A percentile compares a stretch with the other conserved stretches of the same genome.
Conservation (phyloP, 2,329 filamentous ascomycete genomes). For the Colletotrichum lini region DNA sequence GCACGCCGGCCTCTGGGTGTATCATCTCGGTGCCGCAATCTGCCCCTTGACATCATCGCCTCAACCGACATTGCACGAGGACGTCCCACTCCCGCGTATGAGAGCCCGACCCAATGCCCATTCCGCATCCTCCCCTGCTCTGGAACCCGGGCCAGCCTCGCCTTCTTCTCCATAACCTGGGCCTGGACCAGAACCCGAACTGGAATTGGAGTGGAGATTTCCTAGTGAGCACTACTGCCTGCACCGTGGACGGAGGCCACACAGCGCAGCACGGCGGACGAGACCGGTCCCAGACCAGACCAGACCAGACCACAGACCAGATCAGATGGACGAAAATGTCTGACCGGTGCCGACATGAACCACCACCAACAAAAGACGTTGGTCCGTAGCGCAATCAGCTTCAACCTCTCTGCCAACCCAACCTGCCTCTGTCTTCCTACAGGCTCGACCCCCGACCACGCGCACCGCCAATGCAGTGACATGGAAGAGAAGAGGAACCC, state of each 20-base stretch:
- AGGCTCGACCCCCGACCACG: slow-evolving; percentile 13
- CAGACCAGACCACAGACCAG: slow-evolving; percentile 2
- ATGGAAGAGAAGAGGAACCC: slow-evolving; percentile 33
- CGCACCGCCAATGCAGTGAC: slow-evolving; percentile 16
- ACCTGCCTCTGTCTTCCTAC: slow-evolving; percentile 24
- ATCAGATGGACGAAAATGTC: slow-evolving; percentile 17
- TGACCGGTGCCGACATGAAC: slow-evolving; percentile 17
- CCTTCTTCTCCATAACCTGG: neutral
- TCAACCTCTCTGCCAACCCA: slow-evolving; percentile 4
- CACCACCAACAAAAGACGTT: slow-evolving; percentile 26
- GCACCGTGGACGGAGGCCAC: neutral
- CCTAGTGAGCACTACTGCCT: slow-evolving; percentile 10
- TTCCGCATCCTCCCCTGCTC: slow-evolving; percentile 1
- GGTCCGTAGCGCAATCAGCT: slow-evolving; percentile 15
- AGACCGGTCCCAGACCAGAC: slow-evolving; percentile 25
- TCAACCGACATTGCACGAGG: slow-evolving; percentile 18
- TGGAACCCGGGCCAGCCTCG: slow-evolving; percentile 17
- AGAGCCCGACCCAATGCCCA: slow-evolving; percentile 23
- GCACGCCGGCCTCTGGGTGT: neutral
- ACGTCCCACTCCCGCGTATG: slow-evolving; percentile 17
- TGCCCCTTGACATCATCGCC: slow-evolving; percentile 36
- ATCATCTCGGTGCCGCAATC: slow-evolving; percentile 2
- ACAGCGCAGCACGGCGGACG: slow-evolving; percentile 24
- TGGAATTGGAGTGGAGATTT: neutral
- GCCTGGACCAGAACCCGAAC: neutral